phyloP scores from a whole-genome alignment of 768 basidiomycete genomes.

The Agaricus bisporus region DNA sequence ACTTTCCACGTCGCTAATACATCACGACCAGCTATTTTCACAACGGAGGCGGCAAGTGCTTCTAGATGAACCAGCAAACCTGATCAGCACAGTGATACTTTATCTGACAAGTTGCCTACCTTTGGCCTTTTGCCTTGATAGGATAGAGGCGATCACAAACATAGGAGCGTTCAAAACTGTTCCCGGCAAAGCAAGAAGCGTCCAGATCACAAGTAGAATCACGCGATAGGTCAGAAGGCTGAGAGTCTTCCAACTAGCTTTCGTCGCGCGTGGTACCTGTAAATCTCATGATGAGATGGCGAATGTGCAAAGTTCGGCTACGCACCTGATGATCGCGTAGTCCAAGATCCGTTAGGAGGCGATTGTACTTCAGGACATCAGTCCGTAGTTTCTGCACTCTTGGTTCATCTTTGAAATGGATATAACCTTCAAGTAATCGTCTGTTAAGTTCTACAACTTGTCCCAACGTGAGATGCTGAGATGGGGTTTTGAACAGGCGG shows the following conservation, averaged over 20 bases:
- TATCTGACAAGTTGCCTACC: slow-evolving; percentile 33
- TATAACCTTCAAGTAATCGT: slow-evolving; percentile 89
- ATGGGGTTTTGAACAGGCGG: slow-evolving; percentile 89
- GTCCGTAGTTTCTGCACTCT: slow-evolving; percentile 73
- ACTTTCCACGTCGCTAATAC: slow-evolving; percentile 99
- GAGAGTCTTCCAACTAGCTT: slow-evolving; percentile 81
- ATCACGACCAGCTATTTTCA: slow-evolving; percentile 94
- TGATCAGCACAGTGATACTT: neutral
- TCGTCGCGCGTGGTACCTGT: slow-evolving; percentile 83
- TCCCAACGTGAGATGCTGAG: slow-evolving; percentile 87
- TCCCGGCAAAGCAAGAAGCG: slow-evolving; percentile 81
- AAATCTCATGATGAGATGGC: neutral
- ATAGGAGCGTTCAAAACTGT: slow-evolving; percentile 90
- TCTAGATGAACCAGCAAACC: slow-evolving; percentile 37
- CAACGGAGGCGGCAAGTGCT: slow-evolving; percentile 90
- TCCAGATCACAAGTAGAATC: slow-evolving; percentile 73
- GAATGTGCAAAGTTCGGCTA: neutral
- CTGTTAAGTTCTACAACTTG: slow-evolving; percentile 95
- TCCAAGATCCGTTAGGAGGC: slow-evolving; percentile 80
- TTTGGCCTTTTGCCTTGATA: slow-evolving; percentile 86
- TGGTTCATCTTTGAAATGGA: slow-evolving; percentile 89
- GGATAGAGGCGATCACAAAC: slow-evolving; percentile 83
- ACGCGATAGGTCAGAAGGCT: slow-evolving; percentile 81
- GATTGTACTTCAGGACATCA: slow-evolving; percentile 87
- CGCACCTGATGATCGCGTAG: slow-evolving; percentile 88